Conservation (phyloP, 768 basidiomycete genomes). For the Glaciozyma martinii region DNA sequence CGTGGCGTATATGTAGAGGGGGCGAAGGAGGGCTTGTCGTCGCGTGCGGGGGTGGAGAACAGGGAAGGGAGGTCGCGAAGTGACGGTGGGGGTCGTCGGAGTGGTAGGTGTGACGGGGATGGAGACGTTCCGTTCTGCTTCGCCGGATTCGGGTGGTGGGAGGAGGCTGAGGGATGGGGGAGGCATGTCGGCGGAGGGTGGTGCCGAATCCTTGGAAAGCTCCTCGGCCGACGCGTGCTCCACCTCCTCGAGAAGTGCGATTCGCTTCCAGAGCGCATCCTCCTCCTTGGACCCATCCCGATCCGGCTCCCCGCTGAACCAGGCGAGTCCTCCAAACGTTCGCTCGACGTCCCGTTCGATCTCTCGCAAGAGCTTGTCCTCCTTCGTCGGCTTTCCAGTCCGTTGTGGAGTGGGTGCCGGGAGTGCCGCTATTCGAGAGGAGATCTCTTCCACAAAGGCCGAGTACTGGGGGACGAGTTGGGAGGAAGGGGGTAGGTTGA, state of each 20-base stretch:
- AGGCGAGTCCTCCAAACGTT: constrained; percentile 19
- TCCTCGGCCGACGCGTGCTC: not conserved
- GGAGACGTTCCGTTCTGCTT: not conserved
- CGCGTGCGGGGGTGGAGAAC: not conserved
- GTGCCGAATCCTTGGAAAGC: no score
- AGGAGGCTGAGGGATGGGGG: not conserved
- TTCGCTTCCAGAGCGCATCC: constrained; percentile 15
- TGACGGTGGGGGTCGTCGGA: not conserved
- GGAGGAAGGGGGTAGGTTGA: constrained; percentile 3
- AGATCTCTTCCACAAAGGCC: constrained; percentile 16
- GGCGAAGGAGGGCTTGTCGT: constrained; percentile 18
- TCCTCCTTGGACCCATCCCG: not conserved
- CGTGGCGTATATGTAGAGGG: constrained; percentile 26
- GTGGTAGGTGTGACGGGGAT: not conserved
- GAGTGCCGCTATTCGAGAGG: not conserved
- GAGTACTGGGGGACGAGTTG: constrained; percentile 12
- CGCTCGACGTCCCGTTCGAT: constrained; percentile 28
- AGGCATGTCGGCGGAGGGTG: not conserved
- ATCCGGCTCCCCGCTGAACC: constrained; percentile 7
- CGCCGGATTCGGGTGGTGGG: not conserved
- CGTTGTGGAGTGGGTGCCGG: not conserved
- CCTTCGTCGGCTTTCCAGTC: not conserved
- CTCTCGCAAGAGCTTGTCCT: constrained; percentile 20
- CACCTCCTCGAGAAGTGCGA: constrained; percentile 3
- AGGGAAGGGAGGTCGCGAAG: not conserved